Conservation (phyloP, 2,329 filamentous ascomycete genomes). For the Ascochyta clinopodiicola region DNA sequence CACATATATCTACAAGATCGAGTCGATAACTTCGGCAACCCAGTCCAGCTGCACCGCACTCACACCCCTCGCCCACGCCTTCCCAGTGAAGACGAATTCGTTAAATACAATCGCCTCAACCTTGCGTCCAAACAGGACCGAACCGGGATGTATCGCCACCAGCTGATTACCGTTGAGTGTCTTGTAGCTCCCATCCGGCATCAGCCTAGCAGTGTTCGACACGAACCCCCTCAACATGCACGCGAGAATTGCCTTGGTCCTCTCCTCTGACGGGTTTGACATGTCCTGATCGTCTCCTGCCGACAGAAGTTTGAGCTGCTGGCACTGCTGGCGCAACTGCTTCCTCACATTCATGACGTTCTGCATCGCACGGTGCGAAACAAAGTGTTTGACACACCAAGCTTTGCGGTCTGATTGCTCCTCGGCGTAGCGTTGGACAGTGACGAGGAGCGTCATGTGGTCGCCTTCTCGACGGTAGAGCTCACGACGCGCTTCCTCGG, state of each 20-base stretch:
- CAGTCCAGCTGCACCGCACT: constrained; percentile 68
- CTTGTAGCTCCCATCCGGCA: constrained; percentile 67
- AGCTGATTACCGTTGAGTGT: constrained; percentile 67
- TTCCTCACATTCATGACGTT: constrained; percentile 70
- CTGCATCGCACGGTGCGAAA: constrained; percentile 70
- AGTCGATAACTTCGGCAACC: constrained; percentile 60
- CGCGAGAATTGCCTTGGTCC: constrained; percentile 60
- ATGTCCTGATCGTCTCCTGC: constrained; percentile 21
- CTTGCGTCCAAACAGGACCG: constrained; percentile 63
- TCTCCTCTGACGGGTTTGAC: constrained; percentile 48
- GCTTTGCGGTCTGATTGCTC: constrained; percentile 65
- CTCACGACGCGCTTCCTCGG: constrained; percentile 61
- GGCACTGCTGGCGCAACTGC: constrained; percentile 64
- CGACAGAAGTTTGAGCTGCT: constrained; percentile 52
- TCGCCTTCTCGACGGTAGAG: constrained; percentile 68
- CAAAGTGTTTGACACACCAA: constrained; percentile 65
- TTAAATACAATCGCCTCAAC: constrained; percentile 70
- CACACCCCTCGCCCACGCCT: constrained; percentile 67
- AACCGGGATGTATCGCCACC: constrained; percentile 68
- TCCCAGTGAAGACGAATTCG: constrained; percentile 70
- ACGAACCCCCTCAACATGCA: constrained; percentile 66
- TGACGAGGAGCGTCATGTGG: constrained; percentile 67
- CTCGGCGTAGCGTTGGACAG: constrained; percentile 65
- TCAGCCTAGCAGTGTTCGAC: constrained; percentile 65
- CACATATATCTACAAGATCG: constrained; percentile 33